Base-by-base conservation (phyloP, 352 stramenopile species). In the Phytophthora idaei region DNA sequence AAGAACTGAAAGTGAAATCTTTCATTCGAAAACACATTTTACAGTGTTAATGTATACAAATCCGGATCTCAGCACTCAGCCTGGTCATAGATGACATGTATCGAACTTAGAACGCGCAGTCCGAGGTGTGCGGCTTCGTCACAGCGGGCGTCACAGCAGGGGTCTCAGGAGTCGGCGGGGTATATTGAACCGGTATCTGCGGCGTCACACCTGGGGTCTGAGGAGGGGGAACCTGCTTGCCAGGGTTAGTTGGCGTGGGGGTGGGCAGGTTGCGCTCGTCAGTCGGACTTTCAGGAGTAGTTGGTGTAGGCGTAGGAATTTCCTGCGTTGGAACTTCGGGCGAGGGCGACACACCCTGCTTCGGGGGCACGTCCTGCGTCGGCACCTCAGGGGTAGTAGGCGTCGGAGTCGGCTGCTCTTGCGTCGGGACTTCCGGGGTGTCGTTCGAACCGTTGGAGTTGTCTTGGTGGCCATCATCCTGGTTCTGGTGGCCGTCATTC, bases 41-140 rank as follows among this genome's bases (percentile, higher is more conserved):
- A 12, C 17, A 21, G 17, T 21, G 17, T 21, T 21, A 21, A 21
- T 21, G 17, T 21, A 21, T 21, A 21, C 59, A 67, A 55, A 39
- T 28, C 32, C 32, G 44, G 25, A 62, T 48, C 27, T 21, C 14
- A 64, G 25, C 28, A 58, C 12, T 17, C 11, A 29, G 29, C 12
- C 11, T 5, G 11, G 10, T 29, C 42, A 56, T 14, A 5, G n/a
- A 36, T 28, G 14, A 12, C 10, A 53, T 11, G 1, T 11, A 15
- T 5, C 47, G 52, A 46, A 15, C 46, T 64, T 64, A 69, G 14
- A 69, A 64, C 27, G 61, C 61, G 39, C 61, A 69, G 61, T 69
- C 61, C 29, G 46, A 69, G 25, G 61, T 59, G 61, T 69, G 61
- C 6, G 54, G 37, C 46, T 48, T 69, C 3, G 61, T 69, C 29